Base-by-base conservation (phyloP, 495 filamentous ascomycete species). In the Penicillium psychrofluorescens region DNA sequence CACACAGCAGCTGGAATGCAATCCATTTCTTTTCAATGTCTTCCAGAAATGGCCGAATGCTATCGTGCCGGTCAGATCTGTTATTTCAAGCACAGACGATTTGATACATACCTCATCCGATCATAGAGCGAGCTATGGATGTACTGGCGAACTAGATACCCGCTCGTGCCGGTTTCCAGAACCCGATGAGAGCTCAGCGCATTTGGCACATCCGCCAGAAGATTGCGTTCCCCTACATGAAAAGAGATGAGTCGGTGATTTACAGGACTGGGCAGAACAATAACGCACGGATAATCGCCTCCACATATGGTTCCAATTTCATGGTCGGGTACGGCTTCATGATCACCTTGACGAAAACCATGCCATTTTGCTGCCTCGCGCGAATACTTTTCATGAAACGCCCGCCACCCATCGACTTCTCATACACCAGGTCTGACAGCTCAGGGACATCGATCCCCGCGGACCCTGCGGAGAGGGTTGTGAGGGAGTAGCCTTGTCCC, bases 1-100 rank as follows among this genome's bases (percentile, higher is more conserved):
- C 92, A 62, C 88, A 95, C 8, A 99, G 76, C 8, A 99, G 78
- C 67, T 99, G 94, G 54, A 95, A 99, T 1, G 94, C 85, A 35
- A 99, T 78, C 92, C 94, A 99, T 66, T 90, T 95, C 75, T 96
- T 99, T 63, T 99, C 94, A 56, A 97, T 90, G 50, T 92, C 85
- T 63, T 97, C 94, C 11, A 96, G 74, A 58, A 97, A 97, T 6
- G 94, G 94, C n/a, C 94, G 81, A 8, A 91, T 97, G 58, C 90
- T 90, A 53, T 46, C n/a, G 29, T 8, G 4, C n/a, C 47, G 38
- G 51, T 49, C 12, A 50, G 39, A 13, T 1, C 34, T 35, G 16
- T 34, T 36, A 10, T 31, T 11, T 7, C 16, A 15, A 16, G 29
- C 6, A 44, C 13, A 15, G 35, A 11, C 13, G 15, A n/a, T 12